Conservation (phyloP, 225 moss, liverwort and hornwort genomes). For the Bryoerythrophyllum caledonicum region DNA sequence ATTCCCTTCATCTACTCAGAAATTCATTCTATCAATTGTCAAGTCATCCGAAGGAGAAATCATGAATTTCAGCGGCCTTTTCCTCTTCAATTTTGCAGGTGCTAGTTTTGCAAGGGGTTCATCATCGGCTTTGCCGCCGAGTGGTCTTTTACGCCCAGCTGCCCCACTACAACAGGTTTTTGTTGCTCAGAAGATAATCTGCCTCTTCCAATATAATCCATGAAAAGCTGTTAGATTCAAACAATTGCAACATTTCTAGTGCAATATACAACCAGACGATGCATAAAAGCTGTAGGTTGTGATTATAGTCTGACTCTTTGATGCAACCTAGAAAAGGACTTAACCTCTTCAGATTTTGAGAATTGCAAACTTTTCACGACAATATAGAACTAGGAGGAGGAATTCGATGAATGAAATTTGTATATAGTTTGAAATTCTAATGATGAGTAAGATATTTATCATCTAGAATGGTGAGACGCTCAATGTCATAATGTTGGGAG, state of each 20-base stretch:
- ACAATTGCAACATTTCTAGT: too few species aligned
- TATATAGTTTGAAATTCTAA: not conserved
- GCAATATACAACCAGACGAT: too few species aligned
- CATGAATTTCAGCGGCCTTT: too few species aligned
- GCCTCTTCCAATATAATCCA: not conserved
- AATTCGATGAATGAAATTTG: not conserved
- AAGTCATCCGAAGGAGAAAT: too few species aligned
- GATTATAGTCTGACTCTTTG: not conserved
- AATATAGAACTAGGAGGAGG: not conserved
- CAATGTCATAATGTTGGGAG: not conserved
- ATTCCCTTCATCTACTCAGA: not conserved
- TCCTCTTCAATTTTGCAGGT: slow-evolving; percentile 28
- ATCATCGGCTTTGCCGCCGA: slow-evolving; percentile 59
- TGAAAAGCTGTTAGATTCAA: too few species aligned
- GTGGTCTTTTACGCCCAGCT: slow-evolving; percentile 56
- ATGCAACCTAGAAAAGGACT: not conserved
- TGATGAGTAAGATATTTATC: not conserved
- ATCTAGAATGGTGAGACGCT: not conserved
- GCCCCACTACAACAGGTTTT: slow-evolving; percentile 52
- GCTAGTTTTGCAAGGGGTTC: slow-evolving; percentile 39
- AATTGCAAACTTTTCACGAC: not conserved
- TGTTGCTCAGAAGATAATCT: not conserved
- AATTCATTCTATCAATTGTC: not conserved
- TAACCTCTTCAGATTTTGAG: not conserved
- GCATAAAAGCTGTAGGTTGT: too few species aligned